Evolutionary conservation across 345 rosid genomes (phyloP).

Genomic region (Salix koriyanagi): DNA sequence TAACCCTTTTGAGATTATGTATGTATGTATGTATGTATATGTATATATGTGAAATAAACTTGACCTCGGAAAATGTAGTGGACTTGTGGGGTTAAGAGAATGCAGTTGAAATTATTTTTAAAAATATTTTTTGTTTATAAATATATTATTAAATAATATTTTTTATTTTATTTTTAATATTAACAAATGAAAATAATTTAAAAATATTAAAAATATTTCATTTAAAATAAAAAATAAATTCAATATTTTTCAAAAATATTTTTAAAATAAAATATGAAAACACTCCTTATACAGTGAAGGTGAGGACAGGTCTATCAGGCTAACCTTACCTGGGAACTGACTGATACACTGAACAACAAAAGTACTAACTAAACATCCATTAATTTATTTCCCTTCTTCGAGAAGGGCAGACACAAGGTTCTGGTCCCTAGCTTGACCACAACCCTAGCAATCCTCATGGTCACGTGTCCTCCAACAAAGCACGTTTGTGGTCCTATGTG

Average conservation of each 20-base stretch:
- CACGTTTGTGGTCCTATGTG: conserved; percentile 4
- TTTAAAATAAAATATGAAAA: too few relatives aligned
- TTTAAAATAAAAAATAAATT: too few relatives aligned
- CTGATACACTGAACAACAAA: neutral
- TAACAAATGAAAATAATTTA: too few relatives aligned
- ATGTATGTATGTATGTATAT: too few relatives aligned
- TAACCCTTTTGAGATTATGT: neutral
- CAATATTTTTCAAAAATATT: too few relatives aligned
- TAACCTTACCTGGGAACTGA: neutral
- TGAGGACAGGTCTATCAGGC: neutral
- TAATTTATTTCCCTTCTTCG: neutral
- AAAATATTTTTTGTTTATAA: too few relatives aligned
- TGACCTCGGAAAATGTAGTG: neutral
- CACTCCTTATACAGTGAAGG: neutral
- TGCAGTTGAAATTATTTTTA: too few relatives aligned
- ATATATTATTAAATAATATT: too few relatives aligned
- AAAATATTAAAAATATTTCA: too few relatives aligned
- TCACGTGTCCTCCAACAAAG: conserved; percentile 12
- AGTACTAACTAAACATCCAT: neutral
- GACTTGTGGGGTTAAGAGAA: too few relatives aligned
- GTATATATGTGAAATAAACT: too few relatives aligned
- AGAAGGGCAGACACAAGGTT: neutral
- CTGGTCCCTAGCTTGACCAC: neutral
- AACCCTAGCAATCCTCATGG: neutral
- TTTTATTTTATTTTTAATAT: too few relatives aligned